Conservation (phyloP, 2,329 filamentous ascomycete species). For the Zasmidium citrigriseum region DNA sequence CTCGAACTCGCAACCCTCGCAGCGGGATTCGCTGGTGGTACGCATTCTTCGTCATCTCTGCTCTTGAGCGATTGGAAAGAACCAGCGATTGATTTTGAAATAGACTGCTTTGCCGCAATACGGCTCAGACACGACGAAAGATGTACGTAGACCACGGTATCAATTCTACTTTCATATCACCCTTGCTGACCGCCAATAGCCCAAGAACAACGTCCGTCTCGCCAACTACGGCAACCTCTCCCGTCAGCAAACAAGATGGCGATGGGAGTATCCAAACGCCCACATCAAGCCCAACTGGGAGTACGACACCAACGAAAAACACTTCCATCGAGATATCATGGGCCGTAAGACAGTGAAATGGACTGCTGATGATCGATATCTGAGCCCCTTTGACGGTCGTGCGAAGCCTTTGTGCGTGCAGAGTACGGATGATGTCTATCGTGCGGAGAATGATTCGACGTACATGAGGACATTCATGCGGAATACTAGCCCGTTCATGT, state of each 20-base stretch:
- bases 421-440: conserved; percentile 8
- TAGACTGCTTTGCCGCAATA: not conserved
- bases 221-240: conserved; percentile 9
- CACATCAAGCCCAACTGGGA: conserved; percentile 4
- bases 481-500: conserved; percentile 8
- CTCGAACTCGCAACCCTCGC: not conserved
- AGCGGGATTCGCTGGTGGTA: conserved; percentile 5
- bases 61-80: not conserved
- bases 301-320: conserved; percentile 4
- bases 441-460: conserved; percentile 3
- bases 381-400: conserved; percentile 4
- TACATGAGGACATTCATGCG: conserved; percentile 9
- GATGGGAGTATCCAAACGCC: conserved; percentile 7
- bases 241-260: conserved; percentile 4
- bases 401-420: conserved; percentile 10
- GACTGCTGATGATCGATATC: conserved; percentile 9
- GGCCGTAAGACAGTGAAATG: conserved; percentile 3
- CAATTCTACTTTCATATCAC: not conserved
- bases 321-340: conserved; percentile 7
- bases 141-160: conserved; percentile 6
- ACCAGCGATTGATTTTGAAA: conserved; percentile 1
- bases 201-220: not conserved
- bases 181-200: not conserved
- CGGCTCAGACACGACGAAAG: not conserved
- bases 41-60: conserved; percentile 8